Conservation (phyloP, 768 basidiomycete species). For the Russula sp. region DNA sequence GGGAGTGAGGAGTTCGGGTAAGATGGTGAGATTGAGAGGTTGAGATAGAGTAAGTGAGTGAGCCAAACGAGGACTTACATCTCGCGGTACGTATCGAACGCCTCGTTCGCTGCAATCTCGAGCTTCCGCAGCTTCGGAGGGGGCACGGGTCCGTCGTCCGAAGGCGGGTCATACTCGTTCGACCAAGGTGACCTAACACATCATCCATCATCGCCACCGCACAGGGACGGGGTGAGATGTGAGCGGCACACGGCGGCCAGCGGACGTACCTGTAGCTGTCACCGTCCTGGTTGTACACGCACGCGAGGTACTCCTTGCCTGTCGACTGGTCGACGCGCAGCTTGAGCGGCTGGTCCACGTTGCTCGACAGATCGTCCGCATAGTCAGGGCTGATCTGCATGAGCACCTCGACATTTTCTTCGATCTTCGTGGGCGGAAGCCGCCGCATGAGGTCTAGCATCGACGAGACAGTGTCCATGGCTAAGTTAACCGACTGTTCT, state of each 20-base stretch:
- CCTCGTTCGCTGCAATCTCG: conserved; percentile 90
- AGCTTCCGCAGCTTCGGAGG: conserved; percentile 80
- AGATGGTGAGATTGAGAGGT: too few species aligned
- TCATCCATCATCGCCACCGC: too few species aligned
- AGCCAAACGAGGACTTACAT: conserved; percentile 48
- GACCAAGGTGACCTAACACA: conserved; percentile 89
- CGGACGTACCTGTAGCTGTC: conserved; percentile 71
- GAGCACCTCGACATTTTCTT: conserved; percentile 80
- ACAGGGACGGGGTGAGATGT: neutral
- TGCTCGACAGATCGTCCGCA: conserved; percentile 90
- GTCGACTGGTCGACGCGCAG: conserved; percentile 72
- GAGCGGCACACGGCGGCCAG: too few species aligned
- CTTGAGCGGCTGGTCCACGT: conserved; percentile 91
- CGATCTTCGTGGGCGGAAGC: conserved; percentile 85
- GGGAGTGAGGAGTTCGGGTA: neutral
- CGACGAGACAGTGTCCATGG: conserved; percentile 75
- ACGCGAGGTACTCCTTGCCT: conserved; percentile 86
- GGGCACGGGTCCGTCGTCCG: conserved; percentile 86
- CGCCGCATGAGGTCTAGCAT: conserved; percentile 96
- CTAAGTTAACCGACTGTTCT: too few species aligned
- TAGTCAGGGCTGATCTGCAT: conserved; percentile 84
- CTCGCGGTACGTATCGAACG: conserved; percentile 96
- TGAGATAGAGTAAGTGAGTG: neutral
- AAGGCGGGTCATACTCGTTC: conserved; percentile 87
- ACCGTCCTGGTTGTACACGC: conserved; percentile 91